Evolutionary conservation across 108 stramenopile species (phyloP), one percentile per base, ranked within the genome.

Genomic region (Skeletonema costatum): DNA sequence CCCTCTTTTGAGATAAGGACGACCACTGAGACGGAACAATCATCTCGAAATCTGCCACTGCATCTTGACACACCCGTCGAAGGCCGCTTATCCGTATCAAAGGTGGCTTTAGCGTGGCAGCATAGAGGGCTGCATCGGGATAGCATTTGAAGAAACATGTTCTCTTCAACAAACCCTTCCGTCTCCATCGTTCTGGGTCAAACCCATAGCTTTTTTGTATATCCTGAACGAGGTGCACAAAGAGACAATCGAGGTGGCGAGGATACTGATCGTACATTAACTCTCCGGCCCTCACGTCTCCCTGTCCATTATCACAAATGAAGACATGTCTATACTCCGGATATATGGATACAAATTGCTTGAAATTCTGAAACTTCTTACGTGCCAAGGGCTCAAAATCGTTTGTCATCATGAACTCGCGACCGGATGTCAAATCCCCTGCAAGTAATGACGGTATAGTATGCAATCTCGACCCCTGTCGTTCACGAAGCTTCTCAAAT

Each of bases 251-350:
- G 29, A 95, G 77, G 32, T 92, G 86, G 33, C 88, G 76, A 3
- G 95, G 94, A 77, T 90, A 97, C 6, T 73, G 78, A 60, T 97
- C 93, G 64, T 87, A 89, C 98, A 98, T 98, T 78, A 98, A 68
- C 68, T 99, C 98, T 17, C 96, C 98, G 12, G 98, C 98, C 63
- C 95, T 84, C 1, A 98, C 98, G 73, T 99, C 99, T 10, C 98
- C 97, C 79, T 99, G 99, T 32, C 99, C 99, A 79, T 99, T 99
- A 86, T 99, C 99, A 19, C 98, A 98, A 58, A 99, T 87, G 81
- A 99, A 99, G 5, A 98, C 93, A 73, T 96, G 96, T 50, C 83
- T 86, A 70, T 92, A 99, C 72, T 99, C 99, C 16, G 99, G 98
- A 77, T 99, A 99, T 14, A 99, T 94, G 81, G 76, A 77, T 36